Percentiles rank a stretch among this genome's conserved stretches.
Evolutionary conservation across 345 rosid species (phyloP).

Genomic region (Physaria fendleri): DNA sequence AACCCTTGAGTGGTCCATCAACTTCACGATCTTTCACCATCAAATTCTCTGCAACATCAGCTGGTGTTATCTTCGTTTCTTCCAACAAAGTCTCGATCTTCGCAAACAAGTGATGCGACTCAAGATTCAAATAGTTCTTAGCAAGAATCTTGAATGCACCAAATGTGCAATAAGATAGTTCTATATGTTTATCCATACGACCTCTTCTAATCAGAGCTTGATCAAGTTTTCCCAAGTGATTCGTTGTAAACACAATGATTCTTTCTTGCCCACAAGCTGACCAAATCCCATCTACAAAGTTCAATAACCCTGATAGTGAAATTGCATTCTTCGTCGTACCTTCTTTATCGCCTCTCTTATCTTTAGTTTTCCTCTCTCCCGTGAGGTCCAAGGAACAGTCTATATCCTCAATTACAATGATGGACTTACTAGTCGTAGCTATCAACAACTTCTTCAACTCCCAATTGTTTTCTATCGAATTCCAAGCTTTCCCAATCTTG

Average conservation of each 20-base stretch:
- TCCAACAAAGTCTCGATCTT: constrained; percentile 22
- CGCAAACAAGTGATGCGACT: constrained; percentile 28
- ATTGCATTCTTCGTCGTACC: constrained; percentile 10
- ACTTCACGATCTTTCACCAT: constrained; percentile 31
- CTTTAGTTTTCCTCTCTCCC: constrained; percentile 23
- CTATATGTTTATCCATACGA: constrained; percentile 40
- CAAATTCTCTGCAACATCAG: constrained; percentile 41
- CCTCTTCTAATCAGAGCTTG: constrained; percentile 41
- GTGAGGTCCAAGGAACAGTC: constrained; percentile 42
- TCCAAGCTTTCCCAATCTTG: constrained; percentile 41
- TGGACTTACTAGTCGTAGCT: constrained; percentile 32
- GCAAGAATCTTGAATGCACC: constrained; percentile 40
- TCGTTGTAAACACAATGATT: constrained; percentile 36
- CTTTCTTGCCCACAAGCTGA: constrained; percentile 42
- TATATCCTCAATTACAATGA: constrained; percentile 40
- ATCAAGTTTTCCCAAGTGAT: constrained; percentile 36
- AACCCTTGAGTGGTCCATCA: constrained; percentile 23
- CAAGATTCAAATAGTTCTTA: constrained; percentile 35
- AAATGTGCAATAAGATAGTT: constrained; percentile 39
- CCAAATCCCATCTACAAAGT: constrained; percentile 44
- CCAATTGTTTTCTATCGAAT: constrained; percentile 26
- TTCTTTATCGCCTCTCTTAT: neutral
- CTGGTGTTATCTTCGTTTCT: constrained; percentile 34
- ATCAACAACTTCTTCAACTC: constrained; percentile 34
- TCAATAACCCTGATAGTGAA: constrained; percentile 38